Evolutionary conservation across 257 asterid species (phyloP), one percentile per base, ranked within the genome.

Genomic region (Petunia axillaris): DNA sequence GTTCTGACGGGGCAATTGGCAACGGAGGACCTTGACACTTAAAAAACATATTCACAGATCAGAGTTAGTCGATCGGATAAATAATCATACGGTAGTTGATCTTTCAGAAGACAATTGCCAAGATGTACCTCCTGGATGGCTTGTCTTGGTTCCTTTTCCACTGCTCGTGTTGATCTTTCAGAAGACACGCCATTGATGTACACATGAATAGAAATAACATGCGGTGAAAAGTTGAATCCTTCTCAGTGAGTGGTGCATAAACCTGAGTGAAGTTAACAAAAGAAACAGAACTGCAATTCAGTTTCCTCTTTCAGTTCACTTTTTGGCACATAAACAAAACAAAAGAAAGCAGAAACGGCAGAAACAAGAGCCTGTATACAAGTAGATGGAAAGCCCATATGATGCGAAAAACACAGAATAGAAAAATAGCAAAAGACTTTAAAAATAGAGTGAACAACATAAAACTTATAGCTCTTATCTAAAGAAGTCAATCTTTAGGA

Each of bases 81-180:
- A 14, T 6, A 53, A 64, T 64, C 8, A 25, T 25, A 75, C 16
- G 44, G n/a, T 53, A 82, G 38, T 55, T 14, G 46, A 14, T n/a
- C n/a, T n/a, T 36, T 25, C 40, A 71, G n/a, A 63, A 73, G 14
- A 15, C 15, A 64, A 50, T 15, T 13, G 46, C 11, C 82, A 79
- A 75, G 57, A 67, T 6, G 68, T 79, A 93, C 99, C 98, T 91
- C 81, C 99, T 82, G 59, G 84, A 89, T 57, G 84, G 87, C 79
- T 63, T 84, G 81, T 86, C 93, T 0, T 93, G 89, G 81, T 77
- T 81, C 67, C 89, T 87, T 86, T 91, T 91, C 98, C 95, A 92
- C 89, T 96, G 99, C 79, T 89, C 98, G 76, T 96, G 98, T 79
- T 92, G 98, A 79, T 96, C 97, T 64, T 88, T 90, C 57, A 91